Evolutionary conservation across 75 land plant species (phyloP), one percentile per base, ranked within the genome.

Genomic region (Picea sitchensis): DNA sequence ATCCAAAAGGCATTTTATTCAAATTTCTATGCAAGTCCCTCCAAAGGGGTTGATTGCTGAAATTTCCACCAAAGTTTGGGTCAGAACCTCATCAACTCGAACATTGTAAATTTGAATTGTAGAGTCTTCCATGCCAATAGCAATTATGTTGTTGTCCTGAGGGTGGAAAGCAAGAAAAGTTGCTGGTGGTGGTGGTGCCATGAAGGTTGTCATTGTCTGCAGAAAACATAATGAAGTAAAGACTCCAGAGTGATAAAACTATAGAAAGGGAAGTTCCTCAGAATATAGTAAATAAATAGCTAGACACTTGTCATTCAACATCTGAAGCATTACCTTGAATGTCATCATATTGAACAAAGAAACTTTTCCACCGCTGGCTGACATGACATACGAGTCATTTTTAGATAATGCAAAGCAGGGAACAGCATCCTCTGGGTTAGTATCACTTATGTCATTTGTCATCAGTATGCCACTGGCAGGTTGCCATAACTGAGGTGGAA

Each of bases 61-160:
- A 23, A 78, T 61, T 21, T n/a, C 30, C 26, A 77, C 20, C 34
- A 56, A 75, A 54, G 59, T 54, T 75, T 58, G 59, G 34, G 26
- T 51, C 59, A 17, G 14, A 59, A 86, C 91, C 87, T 87, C 87
- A 68, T 87, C 91, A 0, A 89, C 81, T 31, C 90, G 82, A 63
- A 89, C 89, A 82, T 90, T 90, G 81, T 90, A 90, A 17, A 90
- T 88, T 71, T 88, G 90, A 68, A 90, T 86, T 36, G 88, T 73
- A 51, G 87, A 80, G 59, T 90, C 90, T 15, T 88, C 92, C 86
- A 88, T 88, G 38, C 90, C 92, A 57, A 90, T 84, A 26, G 90
- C 92, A 79, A 90, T 83, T 1, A 90, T 88, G 64, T 90, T 90
- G 60, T 90, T 90, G 77, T 90, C 92, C 30, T 86, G 88, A 0